These are phyloP conservation scores for Euphorbia peplus DNA, from an alignment of 345 rosid species.

Conservation along the genomic window DNA sequence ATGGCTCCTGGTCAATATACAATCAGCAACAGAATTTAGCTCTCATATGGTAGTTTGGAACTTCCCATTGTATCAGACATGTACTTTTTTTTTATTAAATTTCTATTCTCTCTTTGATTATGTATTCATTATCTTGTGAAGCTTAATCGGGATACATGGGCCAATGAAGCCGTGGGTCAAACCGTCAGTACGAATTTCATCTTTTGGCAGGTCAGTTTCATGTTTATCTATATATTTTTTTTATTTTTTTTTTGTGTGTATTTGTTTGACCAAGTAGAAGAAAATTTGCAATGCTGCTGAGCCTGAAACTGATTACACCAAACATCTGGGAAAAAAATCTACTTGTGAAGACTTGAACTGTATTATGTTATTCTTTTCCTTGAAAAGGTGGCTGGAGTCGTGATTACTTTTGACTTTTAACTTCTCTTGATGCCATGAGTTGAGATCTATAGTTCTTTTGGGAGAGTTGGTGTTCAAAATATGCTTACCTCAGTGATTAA, in stretches of 20 bases:
- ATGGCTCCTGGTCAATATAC: slow-evolving; percentile 96
- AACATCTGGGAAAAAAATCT: background rate
- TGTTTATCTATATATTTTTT: background rate
- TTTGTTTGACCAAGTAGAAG: background rate
- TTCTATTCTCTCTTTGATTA: slow-evolving; percentile 3
- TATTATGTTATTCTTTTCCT: background rate
- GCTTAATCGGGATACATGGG: slow-evolving; percentile 99
- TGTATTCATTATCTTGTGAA: slow-evolving; percentile 36
- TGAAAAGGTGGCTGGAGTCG: background rate
- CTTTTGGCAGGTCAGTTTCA: slow-evolving; percentile 85
- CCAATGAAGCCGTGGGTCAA: slow-evolving; percentile 89
- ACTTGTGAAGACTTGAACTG: too few relatives aligned
- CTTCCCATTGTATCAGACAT: slow-evolving; percentile 3
- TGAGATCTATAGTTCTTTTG: background rate
- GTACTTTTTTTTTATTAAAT: background rate
- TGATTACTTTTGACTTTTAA: too few relatives aligned
- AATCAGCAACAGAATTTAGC: slow-evolving; percentile 85
- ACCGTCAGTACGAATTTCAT: slow-evolving; percentile 82
- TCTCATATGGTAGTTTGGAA: slow-evolving; percentile 69
- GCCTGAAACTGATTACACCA: background rate
- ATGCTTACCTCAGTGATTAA: background rate
- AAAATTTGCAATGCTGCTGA: background rate
- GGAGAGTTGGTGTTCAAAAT: background rate
- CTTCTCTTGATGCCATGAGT: too few relatives aligned
- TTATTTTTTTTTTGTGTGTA: too few relatives aligned